Evolutionary conservation across 179 eudicot genomes (phyloP), one percentile per base, ranked within the genome.

Genomic region (Patellifolia procumbens): DNA sequence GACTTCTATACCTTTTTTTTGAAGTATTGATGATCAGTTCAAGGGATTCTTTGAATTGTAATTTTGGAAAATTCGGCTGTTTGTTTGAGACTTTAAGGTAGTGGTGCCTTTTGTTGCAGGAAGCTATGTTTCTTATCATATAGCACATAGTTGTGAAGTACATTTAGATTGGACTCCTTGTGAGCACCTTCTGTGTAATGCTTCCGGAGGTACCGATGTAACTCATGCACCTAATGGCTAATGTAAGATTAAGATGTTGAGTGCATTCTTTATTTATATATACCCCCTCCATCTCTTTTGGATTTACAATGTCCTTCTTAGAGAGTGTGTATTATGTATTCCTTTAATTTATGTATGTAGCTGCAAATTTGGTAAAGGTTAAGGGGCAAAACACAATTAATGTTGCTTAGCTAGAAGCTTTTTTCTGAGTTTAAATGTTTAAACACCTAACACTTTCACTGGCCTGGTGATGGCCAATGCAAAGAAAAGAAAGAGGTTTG

Each of bases 351-450:
- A 31, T 31, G 17, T 73, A 29, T 64, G 39, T 66, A 29, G 31
- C 66, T 22, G 59, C 29, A 66, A 53, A 42, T 72, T 73, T 59
- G 74, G 60, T 68, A 66, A 74, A 79, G 69, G 68, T 72, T n/a
- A 32, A 24, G 68, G 45, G 29, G 46, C 68, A 49, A 39, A 39
- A 9, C 43, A n/a, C n/a, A n/a, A n/a, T 39, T 5, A 39, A 5
- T 65, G 65, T 65, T 63, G n/a, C 56, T 67, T 73, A 72, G 24
- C 72, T 32, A 29, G 72, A 45, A 39, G 55, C 65, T 74, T 65
- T 28, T 64, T 73, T 55, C 49, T 65, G 73, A 45, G 68, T 55
- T 74, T 61, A 55, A 17, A 55, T 56, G 68, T 73, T 79, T 66
- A 51, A 68, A 2, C 74, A 39, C 74, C 53, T 58, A 60, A 53